Conservation (phyloP, 768 basidiomycete genomes). For the Naganishia randhawae region DNA sequence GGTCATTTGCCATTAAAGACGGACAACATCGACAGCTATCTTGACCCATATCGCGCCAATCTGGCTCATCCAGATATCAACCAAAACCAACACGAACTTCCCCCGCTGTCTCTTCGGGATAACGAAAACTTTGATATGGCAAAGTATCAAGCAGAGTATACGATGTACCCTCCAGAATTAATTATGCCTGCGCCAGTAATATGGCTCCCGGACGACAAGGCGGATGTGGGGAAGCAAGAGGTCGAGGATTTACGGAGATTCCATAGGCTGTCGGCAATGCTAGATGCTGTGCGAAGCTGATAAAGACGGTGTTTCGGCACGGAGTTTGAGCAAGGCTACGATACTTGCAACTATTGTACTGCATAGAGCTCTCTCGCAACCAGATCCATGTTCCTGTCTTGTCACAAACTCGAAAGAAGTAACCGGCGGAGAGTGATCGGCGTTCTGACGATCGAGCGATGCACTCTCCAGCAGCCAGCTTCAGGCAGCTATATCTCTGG, state of each 20-base stretch:
- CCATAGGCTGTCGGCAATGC: constrained; percentile 65
- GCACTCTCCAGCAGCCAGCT: no score
- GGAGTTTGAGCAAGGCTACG: background rate
- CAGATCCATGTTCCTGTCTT: background rate
- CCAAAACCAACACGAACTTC: constrained; percentile 52
- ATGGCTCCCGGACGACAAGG: constrained; percentile 74
- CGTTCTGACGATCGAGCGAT: no score
- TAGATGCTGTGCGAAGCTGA: constrained; percentile 55
- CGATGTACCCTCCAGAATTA: constrained; percentile 77
- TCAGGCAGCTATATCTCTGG: no score
- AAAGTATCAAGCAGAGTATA: constrained; percentile 61
- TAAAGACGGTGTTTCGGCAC: background rate
- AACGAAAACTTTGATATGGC: constrained; percentile 57
- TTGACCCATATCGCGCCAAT: constrained; percentile 40
- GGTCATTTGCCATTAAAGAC: constrained; percentile 69
- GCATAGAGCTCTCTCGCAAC: background rate
- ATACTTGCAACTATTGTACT: background rate
- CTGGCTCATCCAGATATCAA: constrained; percentile 24
- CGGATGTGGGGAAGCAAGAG: constrained; percentile 69
- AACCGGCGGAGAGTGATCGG: background rate
- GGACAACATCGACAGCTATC: constrained; percentile 57
- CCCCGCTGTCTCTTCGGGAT: constrained; percentile 66
- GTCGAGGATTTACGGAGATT: constrained; percentile 71
- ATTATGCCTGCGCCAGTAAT: constrained; percentile 73
- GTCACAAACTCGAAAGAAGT: background rate